Evolutionary conservation across 169 alveolate genomes (phyloP), one percentile per base, ranked within the genome.

Genomic region (Theileria annulata): DNA sequence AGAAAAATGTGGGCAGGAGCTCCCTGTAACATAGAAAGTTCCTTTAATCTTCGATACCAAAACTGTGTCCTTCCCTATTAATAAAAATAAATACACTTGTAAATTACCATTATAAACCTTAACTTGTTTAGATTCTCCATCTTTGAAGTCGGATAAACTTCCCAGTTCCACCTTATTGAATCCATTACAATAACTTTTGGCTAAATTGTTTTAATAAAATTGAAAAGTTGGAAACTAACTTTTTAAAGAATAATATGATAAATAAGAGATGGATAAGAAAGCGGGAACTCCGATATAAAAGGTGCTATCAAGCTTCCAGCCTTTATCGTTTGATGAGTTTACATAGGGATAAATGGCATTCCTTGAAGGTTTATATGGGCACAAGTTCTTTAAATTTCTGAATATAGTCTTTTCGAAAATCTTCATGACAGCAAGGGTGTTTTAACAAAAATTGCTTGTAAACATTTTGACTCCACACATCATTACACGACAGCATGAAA

Each of bases 1-100:
- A 37, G 88, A 70, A 47, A 76, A 88, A 51, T 90, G 94, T 0
- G 94, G 94, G 67, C 94, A 90, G 37, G 88, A 80, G 12, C 92
- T 86, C 17, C 94, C 94, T 21, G 92, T 79, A 47, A 92, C 87
- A 69, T 90, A 76, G 75, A 85, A 81, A 5, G 63, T 74, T 25
- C 88, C 85, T 63, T 87, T 78, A 23, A 80, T 62, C 13, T 86
- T 80, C 25, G 90, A 73, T 10, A 90, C 84, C 35, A 90, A 79
- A 8, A 90, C 92, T 23, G 82, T 83, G 71, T 87, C 93, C 47
- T 77, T 75, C 9, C 86, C 89, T 82, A 48, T 25, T 58, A 23
- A 62, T 23, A 62, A 6, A 2, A 49, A 49, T n/a, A 51, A 31
- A 58, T 31, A 0, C 8, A 47, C 12, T 0, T 12, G 13, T 12